A percentile compares a stretch with the other conserved stretches of the same genome.
These are phyloP conservation scores for Epichloe bromicola DNA, from an alignment of 2,329 filamentous ascomycete species.

Conservation along the genomic window DNA sequence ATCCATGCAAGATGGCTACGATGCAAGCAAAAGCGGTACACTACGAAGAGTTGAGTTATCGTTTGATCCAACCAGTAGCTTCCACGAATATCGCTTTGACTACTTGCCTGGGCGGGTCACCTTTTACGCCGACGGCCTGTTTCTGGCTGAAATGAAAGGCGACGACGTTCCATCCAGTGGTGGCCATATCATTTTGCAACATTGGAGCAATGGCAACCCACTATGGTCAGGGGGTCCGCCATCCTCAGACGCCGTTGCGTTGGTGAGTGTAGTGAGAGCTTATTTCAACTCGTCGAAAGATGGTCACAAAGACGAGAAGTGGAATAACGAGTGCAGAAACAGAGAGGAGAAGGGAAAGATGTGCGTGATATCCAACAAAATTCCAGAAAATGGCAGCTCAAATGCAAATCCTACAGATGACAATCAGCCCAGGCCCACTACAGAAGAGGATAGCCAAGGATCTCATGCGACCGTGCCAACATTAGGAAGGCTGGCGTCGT, in stretches of 20 bases:
- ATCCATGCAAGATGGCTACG: constrained; percentile 44
- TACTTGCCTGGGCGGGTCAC: constrained; percentile 48
- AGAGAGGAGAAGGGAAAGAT: constrained; percentile 4
- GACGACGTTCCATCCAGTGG: constrained; percentile 43
- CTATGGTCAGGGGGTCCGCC: constrained; percentile 63
- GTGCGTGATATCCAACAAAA: constrained; percentile 14
- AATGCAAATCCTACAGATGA: constrained; percentile 11
- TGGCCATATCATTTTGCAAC: constrained; percentile 58
- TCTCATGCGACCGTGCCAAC: background rate
- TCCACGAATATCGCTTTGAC: constrained; percentile 73
- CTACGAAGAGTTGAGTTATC: constrained; percentile 46
- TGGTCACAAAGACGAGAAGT: constrained; percentile 2
- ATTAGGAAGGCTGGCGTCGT: background rate
- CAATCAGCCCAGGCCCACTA: background rate
- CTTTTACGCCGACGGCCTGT: constrained; percentile 54
- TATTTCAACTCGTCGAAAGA: constrained; percentile 61
- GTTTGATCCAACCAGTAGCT: constrained; percentile 51
- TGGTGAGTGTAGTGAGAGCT: constrained; percentile 57
- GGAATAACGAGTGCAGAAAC: constrained; percentile 4
- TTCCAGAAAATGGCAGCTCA: constrained; percentile 11
- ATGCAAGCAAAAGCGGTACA: constrained; percentile 45
- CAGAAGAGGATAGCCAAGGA: background rate
- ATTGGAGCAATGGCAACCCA: constrained; percentile 66
- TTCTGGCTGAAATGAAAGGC: constrained; percentile 43
- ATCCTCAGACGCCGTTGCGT: constrained; percentile 43